Percentiles rank a stretch among this genome's conserved stretches.
Evolutionary conservation across 2,329 filamentous ascomycete species (phyloP).

Genomic region (Botrytis porri): DNA sequence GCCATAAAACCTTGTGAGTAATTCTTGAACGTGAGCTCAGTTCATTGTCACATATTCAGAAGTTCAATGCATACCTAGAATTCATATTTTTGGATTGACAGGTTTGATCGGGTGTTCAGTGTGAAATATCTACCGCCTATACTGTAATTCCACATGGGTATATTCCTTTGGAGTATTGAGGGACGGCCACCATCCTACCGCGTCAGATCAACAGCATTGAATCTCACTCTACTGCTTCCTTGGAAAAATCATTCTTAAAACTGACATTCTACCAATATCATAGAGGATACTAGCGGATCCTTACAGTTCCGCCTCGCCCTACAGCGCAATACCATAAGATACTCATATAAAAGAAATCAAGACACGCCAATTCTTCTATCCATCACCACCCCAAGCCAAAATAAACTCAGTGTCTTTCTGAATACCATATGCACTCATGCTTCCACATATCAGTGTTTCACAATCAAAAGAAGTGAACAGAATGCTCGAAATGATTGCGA

Average conservation of each 20-base stretch:
- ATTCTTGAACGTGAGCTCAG: fast-evolving
- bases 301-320: not conserved
- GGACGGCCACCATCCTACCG: too few species aligned
- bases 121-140: fast-evolving
- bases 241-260: not conserved
- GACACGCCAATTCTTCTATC: not conserved
- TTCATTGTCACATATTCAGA: not conserved
- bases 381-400: not conserved
- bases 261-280: not conserved
- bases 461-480: not conserved
- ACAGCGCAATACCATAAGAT: not conserved
- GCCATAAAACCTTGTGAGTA: not conserved
- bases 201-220: not conserved
- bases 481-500: not conserved
- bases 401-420: not conserved
- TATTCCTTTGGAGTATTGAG: not conserved
- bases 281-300: not conserved
- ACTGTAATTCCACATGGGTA: too few species aligned
- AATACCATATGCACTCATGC: too few species aligned
- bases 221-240: not conserved
- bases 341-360: not conserved
- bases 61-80: not conserved
- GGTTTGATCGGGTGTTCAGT: not conserved
- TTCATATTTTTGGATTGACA: too few species aligned
- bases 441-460: not conserved